phyloP scores from a whole-genome alignment of 202 grass and related monocot species.

The Eragrostis tef region DNA sequence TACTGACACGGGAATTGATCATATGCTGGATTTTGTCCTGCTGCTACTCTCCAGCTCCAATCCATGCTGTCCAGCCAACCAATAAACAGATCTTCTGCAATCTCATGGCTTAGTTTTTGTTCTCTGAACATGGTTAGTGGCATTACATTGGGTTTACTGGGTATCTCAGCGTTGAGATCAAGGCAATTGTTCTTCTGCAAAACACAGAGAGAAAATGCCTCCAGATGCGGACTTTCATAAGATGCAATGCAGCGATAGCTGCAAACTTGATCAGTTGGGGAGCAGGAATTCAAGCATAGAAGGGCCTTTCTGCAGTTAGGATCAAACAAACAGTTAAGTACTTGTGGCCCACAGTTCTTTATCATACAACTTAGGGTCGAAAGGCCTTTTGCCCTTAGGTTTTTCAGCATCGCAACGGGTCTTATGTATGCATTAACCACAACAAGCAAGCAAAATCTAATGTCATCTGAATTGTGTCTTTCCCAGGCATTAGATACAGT shows the following conservation, averaged over 20 bases:
- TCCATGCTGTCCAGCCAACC: slow-evolving; percentile 80
- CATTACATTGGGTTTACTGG: slow-evolving; percentile 61
- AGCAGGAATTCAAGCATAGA: slow-evolving; percentile 89
- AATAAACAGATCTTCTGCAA: slow-evolving; percentile 89
- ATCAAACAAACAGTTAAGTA: slow-evolving; percentile 89
- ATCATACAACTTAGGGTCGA: slow-evolving; percentile 89
- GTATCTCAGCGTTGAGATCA: slow-evolving; percentile 80
- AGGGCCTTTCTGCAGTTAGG: slow-evolving; percentile 82
- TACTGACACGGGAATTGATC: slow-evolving; percentile 96
- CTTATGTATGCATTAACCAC: slow-evolving; percentile 80
- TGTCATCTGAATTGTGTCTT: slow-evolving; percentile 94
- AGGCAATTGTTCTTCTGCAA: slow-evolving; percentile 98
- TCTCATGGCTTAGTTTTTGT: slow-evolving; percentile 72
- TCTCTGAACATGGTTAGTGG: slow-evolving; percentile 73
- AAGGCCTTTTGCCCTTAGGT: slow-evolving; percentile 85
- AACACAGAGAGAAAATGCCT: slow-evolving; percentile 91
- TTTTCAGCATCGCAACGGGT: slow-evolving; percentile 74
- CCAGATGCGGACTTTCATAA: slow-evolving; percentile 80
- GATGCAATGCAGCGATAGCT: slow-evolving; percentile 94
- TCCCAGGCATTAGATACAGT: slow-evolving; percentile 85
- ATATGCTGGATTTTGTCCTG: slow-evolving; percentile 93
- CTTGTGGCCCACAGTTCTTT: slow-evolving; percentile 76
- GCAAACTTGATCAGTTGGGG: slow-evolving; percentile 90
- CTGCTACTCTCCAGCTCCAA: slow-evolving; percentile 89
- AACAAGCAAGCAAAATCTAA: slow-evolving; percentile 87